phyloP scores from a whole-genome alignment of 1,284 basidiomycete species.

The Sporisorium scitamineum region DNA sequence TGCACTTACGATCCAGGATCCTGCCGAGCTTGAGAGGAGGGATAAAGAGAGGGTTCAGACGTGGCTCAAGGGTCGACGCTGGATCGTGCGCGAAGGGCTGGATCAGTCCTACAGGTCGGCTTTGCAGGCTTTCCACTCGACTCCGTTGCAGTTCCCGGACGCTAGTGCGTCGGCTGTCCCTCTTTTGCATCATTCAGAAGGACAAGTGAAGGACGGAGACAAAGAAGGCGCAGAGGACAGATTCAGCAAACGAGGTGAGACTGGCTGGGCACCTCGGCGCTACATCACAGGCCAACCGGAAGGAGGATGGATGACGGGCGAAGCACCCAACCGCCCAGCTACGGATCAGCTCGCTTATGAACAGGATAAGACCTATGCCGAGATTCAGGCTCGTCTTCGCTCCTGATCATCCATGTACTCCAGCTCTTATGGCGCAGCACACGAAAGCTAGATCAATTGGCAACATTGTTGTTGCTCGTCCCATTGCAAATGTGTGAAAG shows the following conservation, averaged over 20 bases:
- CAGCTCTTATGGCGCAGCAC: background rate
- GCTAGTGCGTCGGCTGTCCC: background rate
- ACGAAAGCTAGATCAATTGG: background rate
- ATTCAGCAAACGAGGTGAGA: conserved; percentile 25
- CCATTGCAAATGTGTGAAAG: conserved; percentile 1
- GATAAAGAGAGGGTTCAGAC: conserved; percentile 44
- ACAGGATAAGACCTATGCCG: conserved; percentile 45
- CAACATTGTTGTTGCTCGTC: background rate
- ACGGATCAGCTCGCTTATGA: conserved; percentile 30
- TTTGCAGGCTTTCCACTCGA: conserved; percentile 22
- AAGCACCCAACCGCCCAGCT: conserved; percentile 42
- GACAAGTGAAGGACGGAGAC: background rate
- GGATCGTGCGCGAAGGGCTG: conserved; percentile 56
- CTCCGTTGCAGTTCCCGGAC: conserved; percentile 23
- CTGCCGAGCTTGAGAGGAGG: conserved; percentile 20
- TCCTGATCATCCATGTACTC: background rate
- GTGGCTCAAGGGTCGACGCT: conserved; percentile 50
- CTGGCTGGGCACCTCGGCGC: conserved; percentile 61
- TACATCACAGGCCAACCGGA: conserved; percentile 40
- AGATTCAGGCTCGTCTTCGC: conserved; percentile 41
- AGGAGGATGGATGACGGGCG: conserved; percentile 46
- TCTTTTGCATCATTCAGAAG: conserved; percentile 15
- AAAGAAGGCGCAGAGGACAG: conserved; percentile 5
- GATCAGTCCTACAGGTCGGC: conserved; percentile 46
- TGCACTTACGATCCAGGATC: conserved; percentile 24